phyloP scores from a whole-genome alignment of 805 yeast species.

The Candida morakotiae region DNA sequence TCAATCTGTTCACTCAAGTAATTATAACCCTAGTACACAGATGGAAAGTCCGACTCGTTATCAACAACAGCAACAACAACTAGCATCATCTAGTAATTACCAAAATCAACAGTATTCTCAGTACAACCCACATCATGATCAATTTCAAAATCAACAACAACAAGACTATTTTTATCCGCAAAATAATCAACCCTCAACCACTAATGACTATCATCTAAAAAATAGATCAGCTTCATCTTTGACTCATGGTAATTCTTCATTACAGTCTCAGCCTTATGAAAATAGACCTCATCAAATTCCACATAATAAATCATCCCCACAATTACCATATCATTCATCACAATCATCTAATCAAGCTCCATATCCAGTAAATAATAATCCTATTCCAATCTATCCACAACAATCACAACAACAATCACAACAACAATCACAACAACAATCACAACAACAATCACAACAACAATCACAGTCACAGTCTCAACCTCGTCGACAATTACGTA shows the following conservation, averaged over 20 bases:
- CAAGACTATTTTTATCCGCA: background rate
- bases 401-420: conserved; percentile 9
- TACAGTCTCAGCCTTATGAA: background rate
- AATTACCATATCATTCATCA: background rate
- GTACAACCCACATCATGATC: conserved; percentile 1
- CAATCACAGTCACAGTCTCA: conserved; percentile 7
- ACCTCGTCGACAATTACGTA: conserved; percentile 11
- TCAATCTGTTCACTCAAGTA: background rate
- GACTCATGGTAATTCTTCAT: conserved; percentile 9
- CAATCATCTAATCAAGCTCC: background rate
- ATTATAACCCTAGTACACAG: background rate
- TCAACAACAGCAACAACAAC: conserved; percentile 4
- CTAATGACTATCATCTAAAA: background rate
- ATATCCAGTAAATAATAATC: background rate
- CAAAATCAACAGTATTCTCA: background rate
- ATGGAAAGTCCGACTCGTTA: background rate
- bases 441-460: conserved; percentile 16
- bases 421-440: conserved; percentile 7
- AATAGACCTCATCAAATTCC: background rate
- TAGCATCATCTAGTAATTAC: no score
- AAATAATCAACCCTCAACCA: conserved; percentile 5
- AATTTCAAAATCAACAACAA: conserved; percentile 2
- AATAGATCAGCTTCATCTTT: conserved; percentile 6
- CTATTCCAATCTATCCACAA: background rate
- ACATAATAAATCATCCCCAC: background rate